These are phyloP conservation scores for Clarireedia sp. DNA, from an alignment of 2,329 filamentous ascomycete genomes.

Conservation along the genomic window DNA sequence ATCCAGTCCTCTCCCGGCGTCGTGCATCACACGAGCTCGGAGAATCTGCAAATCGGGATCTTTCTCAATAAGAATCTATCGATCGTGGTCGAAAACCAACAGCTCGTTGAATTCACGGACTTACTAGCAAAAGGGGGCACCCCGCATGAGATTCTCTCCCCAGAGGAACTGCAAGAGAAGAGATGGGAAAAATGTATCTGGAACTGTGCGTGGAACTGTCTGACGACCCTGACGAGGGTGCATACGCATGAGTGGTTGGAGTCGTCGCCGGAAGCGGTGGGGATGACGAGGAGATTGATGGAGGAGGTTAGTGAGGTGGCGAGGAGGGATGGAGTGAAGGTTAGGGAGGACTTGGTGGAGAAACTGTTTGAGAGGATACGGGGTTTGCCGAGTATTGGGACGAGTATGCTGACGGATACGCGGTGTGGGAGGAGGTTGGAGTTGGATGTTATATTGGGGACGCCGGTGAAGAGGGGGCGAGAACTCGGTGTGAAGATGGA, in stretches of 20 bases:
- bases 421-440: conserved; percentile 49
- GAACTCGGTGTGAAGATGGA: conserved; percentile 47
- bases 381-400: conserved; percentile 35
- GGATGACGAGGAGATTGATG: conserved; percentile 42
- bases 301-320: conserved; percentile 48
- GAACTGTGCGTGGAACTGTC: conserved; percentile 53
- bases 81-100: conserved; percentile 27
- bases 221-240: conserved; percentile 46
- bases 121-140: conserved; percentile 37
- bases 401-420: conserved; percentile 52
- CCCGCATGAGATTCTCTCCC: conserved; percentile 33
- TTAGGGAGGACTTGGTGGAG: conserved; percentile 40
- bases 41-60: conserved; percentile 47
- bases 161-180: conserved; percentile 45
- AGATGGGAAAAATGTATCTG: conserved; percentile 53
- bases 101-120: conserved; percentile 35
- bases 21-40: conserved; percentile 42
- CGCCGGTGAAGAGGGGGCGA: conserved; percentile 47
- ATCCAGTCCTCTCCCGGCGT: conserved; percentile 40
- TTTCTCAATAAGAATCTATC: conserved; percentile 35
- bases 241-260: conserved; percentile 45
- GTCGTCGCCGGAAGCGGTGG: conserved; percentile 39
- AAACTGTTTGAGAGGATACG: conserved; percentile 42
- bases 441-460: conserved; percentile 53
- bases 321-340: conserved; percentile 39